Base-by-base conservation (phyloP, 768 basidiomycete genomes). In the Boletus coccyginus region DNA sequence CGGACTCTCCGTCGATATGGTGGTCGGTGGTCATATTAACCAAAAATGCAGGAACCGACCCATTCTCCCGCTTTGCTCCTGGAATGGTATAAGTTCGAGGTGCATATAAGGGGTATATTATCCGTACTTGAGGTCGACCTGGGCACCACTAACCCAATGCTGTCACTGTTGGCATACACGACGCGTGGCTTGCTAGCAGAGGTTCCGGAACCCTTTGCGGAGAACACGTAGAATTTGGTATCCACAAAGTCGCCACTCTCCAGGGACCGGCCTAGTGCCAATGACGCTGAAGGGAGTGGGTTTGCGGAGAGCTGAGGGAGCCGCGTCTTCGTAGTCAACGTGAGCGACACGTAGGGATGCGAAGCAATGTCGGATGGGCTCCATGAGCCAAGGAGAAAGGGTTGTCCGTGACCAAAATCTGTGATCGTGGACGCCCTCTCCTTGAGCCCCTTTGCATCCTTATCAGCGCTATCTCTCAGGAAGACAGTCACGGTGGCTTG, bases 161-260 rank as follows among this genome's bases (percentile, higher is more conserved):
- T 62, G n/a, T 38, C 31, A 4, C 19, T 59, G 19, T 65, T 69
- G 40, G 56, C 68, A 24, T 71, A 69, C 46, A 69, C 59, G 45
- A 55, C 35, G 31, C 65, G 70, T 2, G 67, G 70, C 14, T 36
- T 64, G 24, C 62, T 56, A 50, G 59, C 65, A 33, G 45, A 56
- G 13, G 42, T 9, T 12, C 59, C 47, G 2, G 51, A 21, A 24
- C 55, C 46, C 46, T 55, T 64, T 14, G 57, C 46, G 16, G 70
- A 70, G 50, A 66, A 68, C 29, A 31, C 70, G 14, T 72, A 61
- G 39, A 72, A 70, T 35, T 66, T 70, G 7, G 68, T 70, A 43
- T 70, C 63, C 2, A 68, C 50, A 40, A 70, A 68, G 40, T 67
- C 63, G 9, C 70, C 68, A 16, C 38, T 58, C 13, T 45, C 46